Conservation (phyloP, 2,329 filamentous ascomycete species). For the Scedosporium aurantiacum region DNA sequence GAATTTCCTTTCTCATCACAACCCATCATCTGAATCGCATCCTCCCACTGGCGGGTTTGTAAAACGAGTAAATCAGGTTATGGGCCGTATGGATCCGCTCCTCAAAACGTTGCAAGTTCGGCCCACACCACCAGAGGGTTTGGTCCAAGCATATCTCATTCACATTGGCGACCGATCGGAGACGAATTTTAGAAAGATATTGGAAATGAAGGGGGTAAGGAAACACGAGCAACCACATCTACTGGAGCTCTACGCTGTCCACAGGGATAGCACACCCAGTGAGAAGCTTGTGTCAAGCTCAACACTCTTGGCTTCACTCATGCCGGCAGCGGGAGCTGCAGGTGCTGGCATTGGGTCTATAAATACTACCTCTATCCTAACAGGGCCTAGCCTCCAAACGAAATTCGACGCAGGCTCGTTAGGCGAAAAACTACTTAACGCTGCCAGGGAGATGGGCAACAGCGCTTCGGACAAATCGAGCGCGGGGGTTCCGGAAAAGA, state of each 20-base stretch:
- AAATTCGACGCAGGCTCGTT: slow-evolving; percentile 74
- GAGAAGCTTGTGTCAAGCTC: slow-evolving; percentile 61
- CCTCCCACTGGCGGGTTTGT: slow-evolving; percentile 52
- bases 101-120: slow-evolving; percentile 96
- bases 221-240: slow-evolving; percentile 74
- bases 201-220: slow-evolving; percentile 87
- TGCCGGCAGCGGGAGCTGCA: slow-evolving; percentile 30
- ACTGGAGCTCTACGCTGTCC: slow-evolving; percentile 70
- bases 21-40: slow-evolving; percentile 25
- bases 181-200: slow-evolving; percentile 88
- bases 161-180: slow-evolving; percentile 92
- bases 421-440: slow-evolving; percentile 79
- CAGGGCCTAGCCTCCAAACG: slow-evolving; percentile 28
- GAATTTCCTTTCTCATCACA: slow-evolving; percentile 55
- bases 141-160: slow-evolving; percentile 95
- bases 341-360: slow-evolving; percentile 27
- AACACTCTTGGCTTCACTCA: slow-evolving; percentile 58
- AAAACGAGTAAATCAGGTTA: slow-evolving; percentile 74
- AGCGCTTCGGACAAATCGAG: slow-evolving; percentile 14
- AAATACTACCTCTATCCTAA: slow-evolving; percentile 30
- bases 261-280: slow-evolving; percentile 65
- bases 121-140: slow-evolving; percentile 77
- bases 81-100: slow-evolving; percentile 79
- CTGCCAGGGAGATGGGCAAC: slow-evolving; percentile 73
- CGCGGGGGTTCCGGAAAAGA: slow-evolving; percentile 34